These are phyloP conservation scores for Nidularia pulvinata DNA, from an alignment of 768 basidiomycete species.

Conservation along the genomic window DNA sequence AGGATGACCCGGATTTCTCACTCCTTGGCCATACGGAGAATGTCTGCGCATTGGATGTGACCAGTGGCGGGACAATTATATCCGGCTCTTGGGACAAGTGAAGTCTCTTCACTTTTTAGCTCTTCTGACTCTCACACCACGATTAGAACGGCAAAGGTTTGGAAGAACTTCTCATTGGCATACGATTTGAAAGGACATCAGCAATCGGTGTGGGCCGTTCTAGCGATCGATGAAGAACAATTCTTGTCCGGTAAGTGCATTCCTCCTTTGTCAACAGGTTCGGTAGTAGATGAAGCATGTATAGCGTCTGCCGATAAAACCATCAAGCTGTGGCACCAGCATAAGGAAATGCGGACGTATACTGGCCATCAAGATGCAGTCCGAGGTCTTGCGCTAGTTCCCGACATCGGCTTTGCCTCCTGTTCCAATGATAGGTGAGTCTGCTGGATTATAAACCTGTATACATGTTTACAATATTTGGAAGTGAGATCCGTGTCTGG, in stretches of 20 bases:
- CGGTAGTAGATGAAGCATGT: neutral
- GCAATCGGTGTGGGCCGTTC: slow-evolving; percentile 94
- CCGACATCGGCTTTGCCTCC: slow-evolving; percentile 92
- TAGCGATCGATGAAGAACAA: slow-evolving; percentile 73
- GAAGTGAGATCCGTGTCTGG: slow-evolving; percentile 92
- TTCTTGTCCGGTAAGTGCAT: slow-evolving; percentile 75
- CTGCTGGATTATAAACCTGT: neutral
- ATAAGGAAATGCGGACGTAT: slow-evolving; percentile 75
- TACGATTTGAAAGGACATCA: slow-evolving; percentile 84
- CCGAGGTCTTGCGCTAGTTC: slow-evolving; percentile 76
- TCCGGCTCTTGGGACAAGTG: slow-evolving; percentile 99
- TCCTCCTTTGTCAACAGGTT: neutral
- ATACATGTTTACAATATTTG: neutral
- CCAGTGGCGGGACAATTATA: slow-evolving; percentile 72
- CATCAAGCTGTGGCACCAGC: slow-evolving; percentile 85
- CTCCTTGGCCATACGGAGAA: slow-evolving; percentile 91
- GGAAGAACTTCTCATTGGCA: slow-evolving; percentile 74
- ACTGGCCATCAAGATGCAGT: slow-evolving; percentile 92
- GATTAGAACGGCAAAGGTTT: slow-evolving; percentile 89
- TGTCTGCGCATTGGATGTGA: slow-evolving; percentile 81
- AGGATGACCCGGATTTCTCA: slow-evolving; percentile 77
- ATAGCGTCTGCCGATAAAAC: slow-evolving; percentile 93
- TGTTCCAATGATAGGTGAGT: slow-evolving; percentile 91
- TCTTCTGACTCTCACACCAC: neutral
- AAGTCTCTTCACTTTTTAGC: slow-evolving; percentile 17